Evolutionary conservation across 371 early-diverging fungal species (phyloP), one percentile per base, ranked within the genome.

Genomic region (Mortierella sp.): DNA sequence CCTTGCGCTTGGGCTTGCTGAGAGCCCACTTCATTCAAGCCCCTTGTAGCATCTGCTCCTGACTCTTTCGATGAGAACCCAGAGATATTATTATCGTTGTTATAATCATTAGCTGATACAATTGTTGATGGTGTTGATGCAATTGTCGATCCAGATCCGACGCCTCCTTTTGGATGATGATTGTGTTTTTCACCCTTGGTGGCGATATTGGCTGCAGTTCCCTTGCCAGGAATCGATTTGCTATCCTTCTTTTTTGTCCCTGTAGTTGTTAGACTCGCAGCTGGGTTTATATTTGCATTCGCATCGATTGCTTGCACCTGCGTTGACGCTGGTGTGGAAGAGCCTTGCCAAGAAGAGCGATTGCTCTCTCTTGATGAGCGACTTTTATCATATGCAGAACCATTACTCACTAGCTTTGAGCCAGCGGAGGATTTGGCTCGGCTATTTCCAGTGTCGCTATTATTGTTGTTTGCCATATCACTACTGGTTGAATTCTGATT

Each of bases 21-120:
- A 61, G 70, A 64, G 64, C 64, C 70, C 32, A 22, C 47, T 56
- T 47, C 70, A 29, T 32, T 40, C 31, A 42, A 40, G 42, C n/a
- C 47, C 35, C 58, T 28, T 62, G 47, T 40, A 19, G 51, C 15
- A 9, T 3, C 40, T n/a, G 58, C n/a, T 56, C 47, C 49, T 61
- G 55, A 19, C 31, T 31, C 56, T 47, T 40, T 54, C 54, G 53
- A 51, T 22, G 63, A 31, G 22, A 31, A 47, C 4, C 29, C 29
- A 8, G 55, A 54, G 26, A 31, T 54, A 8, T 45, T 5, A 15
- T n/a, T 15, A 45, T 15, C 15, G 45, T 12, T 15, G n/a, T 45
- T 45, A 45, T 45, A 17, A 15, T 45, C n/a, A n/a, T 45, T 45
- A 17, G 45, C 15, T 17, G 45, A 35, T 35, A 35, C 35, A 10